Conservation (phyloP, 306 rosid species). For the Fragaria nilgerrensis region DNA sequence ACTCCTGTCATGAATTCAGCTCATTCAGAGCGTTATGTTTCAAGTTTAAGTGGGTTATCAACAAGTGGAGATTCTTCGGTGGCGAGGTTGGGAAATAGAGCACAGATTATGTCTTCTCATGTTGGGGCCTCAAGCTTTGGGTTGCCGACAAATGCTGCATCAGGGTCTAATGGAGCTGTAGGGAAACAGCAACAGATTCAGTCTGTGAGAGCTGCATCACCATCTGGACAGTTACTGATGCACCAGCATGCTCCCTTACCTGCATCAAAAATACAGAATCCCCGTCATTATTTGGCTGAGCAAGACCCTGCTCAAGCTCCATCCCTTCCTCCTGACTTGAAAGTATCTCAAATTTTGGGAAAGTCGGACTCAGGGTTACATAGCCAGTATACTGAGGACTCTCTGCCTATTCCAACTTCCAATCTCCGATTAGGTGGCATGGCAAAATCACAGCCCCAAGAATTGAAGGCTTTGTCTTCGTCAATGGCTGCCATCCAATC, state of each 20-base stretch:
- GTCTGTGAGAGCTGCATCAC: conserved; percentile 38
- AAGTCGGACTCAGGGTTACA: conserved; percentile 26
- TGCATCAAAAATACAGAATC: conserved; percentile 27
- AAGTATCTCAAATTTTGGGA: conserved; percentile 41
- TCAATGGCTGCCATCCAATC: conserved; percentile 42
- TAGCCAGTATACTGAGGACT: conserved; percentile 40
- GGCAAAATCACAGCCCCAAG: conserved; percentile 49
- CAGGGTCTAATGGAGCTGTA: conserved; percentile 43
- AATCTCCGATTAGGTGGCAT: conserved; percentile 32
- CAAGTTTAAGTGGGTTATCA: conserved; percentile 38
- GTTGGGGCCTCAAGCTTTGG: conserved; percentile 37
- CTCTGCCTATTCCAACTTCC: conserved; percentile 30
- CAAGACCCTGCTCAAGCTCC: conserved; percentile 30
- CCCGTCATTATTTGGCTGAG: conserved; percentile 43
- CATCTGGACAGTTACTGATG: conserved; percentile 55
- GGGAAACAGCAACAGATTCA: conserved; percentile 42
- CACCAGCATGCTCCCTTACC: conserved; percentile 44
- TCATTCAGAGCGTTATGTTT: conserved; percentile 40
- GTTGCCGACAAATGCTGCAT: conserved; percentile 33
- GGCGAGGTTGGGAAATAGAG: conserved; percentile 38
- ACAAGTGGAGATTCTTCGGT: conserved; percentile 35
- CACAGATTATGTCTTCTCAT: conserved; percentile 29
- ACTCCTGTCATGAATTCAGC: conserved; percentile 28
- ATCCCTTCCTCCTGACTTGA: conserved; percentile 34
- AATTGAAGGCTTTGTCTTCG: conserved; percentile 36